A percentile compares a stretch with the other conserved stretches of the same genome.
phyloP scores from a whole-genome alignment of 208 protist genomes.

The Leishmania gerbilli region DNA sequence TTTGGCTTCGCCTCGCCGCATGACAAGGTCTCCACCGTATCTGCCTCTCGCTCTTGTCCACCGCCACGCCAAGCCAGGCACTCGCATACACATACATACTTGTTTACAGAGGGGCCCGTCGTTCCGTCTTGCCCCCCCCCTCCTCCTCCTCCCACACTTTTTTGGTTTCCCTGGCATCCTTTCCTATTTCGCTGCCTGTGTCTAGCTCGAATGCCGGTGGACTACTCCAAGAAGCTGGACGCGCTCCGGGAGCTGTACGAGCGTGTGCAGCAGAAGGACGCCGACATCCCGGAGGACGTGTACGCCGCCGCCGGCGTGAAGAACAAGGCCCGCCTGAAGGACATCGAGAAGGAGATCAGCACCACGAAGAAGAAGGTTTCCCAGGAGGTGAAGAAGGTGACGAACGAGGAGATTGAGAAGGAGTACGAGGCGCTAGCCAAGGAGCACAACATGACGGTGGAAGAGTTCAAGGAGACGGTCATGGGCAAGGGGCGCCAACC shows the following conservation, averaged over 20 bases:
- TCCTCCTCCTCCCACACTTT: background rate
- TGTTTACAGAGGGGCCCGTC: background rate
- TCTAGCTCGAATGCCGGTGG: constrained; percentile 22
- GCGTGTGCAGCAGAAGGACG: constrained; percentile 64
- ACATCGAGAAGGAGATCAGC: constrained; percentile 91
- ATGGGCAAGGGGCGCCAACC: constrained; percentile 13
- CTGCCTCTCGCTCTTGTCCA: background rate
- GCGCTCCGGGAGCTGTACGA: constrained; percentile 68
- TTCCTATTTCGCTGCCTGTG: background rate
- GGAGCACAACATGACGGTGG: constrained; percentile 55
- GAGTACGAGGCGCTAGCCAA: constrained; percentile 66
- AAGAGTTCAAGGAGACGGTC: constrained; percentile 50
- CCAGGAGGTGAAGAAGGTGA: constrained; percentile 58
- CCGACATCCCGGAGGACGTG: constrained; percentile 36
- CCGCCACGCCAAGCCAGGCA: background rate
- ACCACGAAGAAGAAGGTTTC: constrained; percentile 69
- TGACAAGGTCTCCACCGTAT: too few species aligned
- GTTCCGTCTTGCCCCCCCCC: background rate
- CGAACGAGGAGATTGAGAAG: constrained; percentile 53
- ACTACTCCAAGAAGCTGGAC: constrained; percentile 44
- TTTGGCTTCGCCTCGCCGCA: background rate
- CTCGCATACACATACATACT: background rate
- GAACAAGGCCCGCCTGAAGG: constrained; percentile 86
- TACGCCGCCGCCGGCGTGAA: constrained; percentile 72
- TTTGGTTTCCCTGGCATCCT: background rate